phyloP scores from a whole-genome alignment of 2,329 filamentous ascomycete species.

The Fusarium sp. region DNA sequence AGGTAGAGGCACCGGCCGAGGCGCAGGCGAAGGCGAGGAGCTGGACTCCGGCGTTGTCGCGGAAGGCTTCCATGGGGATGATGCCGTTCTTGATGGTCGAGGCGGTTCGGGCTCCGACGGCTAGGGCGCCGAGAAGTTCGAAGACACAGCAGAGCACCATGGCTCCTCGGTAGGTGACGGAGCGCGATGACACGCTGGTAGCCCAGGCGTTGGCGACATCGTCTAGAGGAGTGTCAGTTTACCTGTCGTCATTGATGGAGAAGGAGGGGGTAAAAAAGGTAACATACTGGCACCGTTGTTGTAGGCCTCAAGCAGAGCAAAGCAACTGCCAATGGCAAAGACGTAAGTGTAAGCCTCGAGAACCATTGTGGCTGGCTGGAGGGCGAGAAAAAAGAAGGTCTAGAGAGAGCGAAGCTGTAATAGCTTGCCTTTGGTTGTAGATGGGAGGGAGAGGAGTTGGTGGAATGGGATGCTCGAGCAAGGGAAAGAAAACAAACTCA shows the following conservation, averaged over 20 bases:
- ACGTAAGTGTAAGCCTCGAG: slow-evolving; percentile 76
- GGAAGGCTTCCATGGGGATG: slow-evolving; percentile 71
- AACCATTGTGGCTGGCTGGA: slow-evolving; percentile 60
- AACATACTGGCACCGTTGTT: slow-evolving; percentile 83
- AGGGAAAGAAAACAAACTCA: slow-evolving; percentile 3
- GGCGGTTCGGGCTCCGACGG: slow-evolving; percentile 77
- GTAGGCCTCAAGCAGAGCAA: slow-evolving; percentile 81
- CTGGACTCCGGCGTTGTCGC: slow-evolving; percentile 73
- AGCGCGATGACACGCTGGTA: slow-evolving; percentile 84
- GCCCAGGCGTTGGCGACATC: slow-evolving; percentile 90
- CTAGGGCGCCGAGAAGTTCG: slow-evolving; percentile 76
- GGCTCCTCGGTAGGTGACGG: slow-evolving; percentile 77
- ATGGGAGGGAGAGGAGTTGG: background rate
- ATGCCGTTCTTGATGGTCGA: slow-evolving; percentile 86
- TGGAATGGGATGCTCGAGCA: slow-evolving; percentile 37
- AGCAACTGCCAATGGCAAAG: slow-evolving; percentile 81
- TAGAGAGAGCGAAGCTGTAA: slow-evolving; percentile 21
- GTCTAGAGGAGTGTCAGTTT: slow-evolving; percentile 60
- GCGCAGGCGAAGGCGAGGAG: slow-evolving; percentile 76
- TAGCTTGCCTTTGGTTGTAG: slow-evolving; percentile 17
- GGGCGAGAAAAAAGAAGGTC: background rate
- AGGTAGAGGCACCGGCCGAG: slow-evolving; percentile 73
- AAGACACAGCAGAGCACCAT: slow-evolving; percentile 76
- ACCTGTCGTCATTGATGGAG: background rate
- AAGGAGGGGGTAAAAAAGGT: background rate